Evolutionary conservation across 1,284 basidiomycete species (phyloP).

Genomic region (Ganoderma meredithae): DNA sequence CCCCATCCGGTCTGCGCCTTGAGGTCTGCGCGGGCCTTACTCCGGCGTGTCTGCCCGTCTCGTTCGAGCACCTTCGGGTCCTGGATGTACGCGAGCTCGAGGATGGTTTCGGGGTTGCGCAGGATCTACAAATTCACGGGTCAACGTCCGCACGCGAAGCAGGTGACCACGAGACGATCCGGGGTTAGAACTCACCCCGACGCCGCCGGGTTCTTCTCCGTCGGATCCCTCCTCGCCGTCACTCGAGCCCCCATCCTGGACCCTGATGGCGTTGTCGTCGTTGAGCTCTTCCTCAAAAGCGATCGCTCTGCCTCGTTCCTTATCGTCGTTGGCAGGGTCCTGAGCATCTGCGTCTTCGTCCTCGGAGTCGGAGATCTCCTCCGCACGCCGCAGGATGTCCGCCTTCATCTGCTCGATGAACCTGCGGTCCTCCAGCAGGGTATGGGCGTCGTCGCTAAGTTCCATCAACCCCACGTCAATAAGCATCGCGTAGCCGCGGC

Average conservation of each 20-base stretch:
- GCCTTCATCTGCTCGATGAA: constrained; percentile 81
- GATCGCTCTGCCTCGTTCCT: constrained; percentile 38
- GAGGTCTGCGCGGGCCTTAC: constrained; percentile 70
- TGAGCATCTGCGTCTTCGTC: constrained; percentile 58
- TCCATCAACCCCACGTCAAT: constrained; percentile 26
- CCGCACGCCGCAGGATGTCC: constrained; percentile 79
- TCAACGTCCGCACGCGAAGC: background rate
- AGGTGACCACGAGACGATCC: background rate
- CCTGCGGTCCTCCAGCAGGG: constrained; percentile 60
- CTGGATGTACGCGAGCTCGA: constrained; percentile 80
- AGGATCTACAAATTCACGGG: constrained; percentile 33
- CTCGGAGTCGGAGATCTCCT: constrained; percentile 71
- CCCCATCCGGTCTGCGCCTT: constrained; percentile 72
- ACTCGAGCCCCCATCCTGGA: constrained; percentile 68
- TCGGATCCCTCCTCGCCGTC: constrained; percentile 56
- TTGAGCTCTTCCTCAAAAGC: constrained; percentile 61
- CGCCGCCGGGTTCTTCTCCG: constrained; percentile 47
- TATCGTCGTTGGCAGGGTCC: constrained; percentile 14
- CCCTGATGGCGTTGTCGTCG: constrained; percentile 53
- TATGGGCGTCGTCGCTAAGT: constrained; percentile 52
- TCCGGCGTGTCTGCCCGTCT: constrained; percentile 74
- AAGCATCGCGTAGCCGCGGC: background rate
- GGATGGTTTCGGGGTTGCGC: constrained; percentile 61
- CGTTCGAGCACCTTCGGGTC: constrained; percentile 79
- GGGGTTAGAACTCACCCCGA: constrained; percentile 28